Evolutionary conservation across 257 asterid genomes (phyloP).

Genomic region (Ajuga chamaepitys): DNA sequence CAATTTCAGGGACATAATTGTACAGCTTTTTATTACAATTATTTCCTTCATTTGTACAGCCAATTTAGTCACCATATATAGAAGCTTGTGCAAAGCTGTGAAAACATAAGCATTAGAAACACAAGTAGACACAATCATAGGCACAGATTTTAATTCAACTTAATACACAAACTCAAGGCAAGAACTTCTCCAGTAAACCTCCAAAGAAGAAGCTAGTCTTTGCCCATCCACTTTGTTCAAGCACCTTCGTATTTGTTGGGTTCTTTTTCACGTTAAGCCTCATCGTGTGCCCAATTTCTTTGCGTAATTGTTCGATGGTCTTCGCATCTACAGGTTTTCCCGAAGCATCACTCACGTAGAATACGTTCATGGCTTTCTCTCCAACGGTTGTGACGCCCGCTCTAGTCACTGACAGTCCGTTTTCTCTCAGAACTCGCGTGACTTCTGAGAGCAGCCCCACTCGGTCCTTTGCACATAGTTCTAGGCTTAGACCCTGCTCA

Average conservation of each 20-base stretch:
- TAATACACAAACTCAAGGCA: constrained; percentile 21
- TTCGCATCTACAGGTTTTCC: constrained; percentile 75
- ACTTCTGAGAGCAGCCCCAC: constrained; percentile 92
- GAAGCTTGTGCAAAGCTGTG: constrained; percentile 18
- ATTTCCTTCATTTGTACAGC: constrained; percentile 24
- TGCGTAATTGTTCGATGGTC: constrained; percentile 59
- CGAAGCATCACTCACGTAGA: constrained; percentile 80
- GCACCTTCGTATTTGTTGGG: constrained; percentile 33
- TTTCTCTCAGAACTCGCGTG: constrained; percentile 79
- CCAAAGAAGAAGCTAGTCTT: constrained; percentile 85
- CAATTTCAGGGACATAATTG: constrained; percentile 4
- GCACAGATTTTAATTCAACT: constrained; percentile 1
- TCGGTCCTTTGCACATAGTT: constrained; percentile 88
- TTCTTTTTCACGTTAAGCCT: constrained; percentile 74
- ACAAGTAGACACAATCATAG: background rate
- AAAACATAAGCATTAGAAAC: constrained; percentile 7
- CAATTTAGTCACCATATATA: constrained; percentile 8
- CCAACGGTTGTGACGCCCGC: constrained; percentile 90
- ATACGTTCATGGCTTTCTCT: constrained; percentile 67
- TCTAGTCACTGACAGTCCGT: constrained; percentile 79
- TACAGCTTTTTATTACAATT: constrained; percentile 28
- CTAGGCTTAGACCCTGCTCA: constrained; percentile 73
- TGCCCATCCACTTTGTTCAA: constrained; percentile 61
- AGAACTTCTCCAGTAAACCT: constrained; percentile 61
- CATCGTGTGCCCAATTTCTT: constrained; percentile 80